phyloP scores from a whole-genome alignment of 1,139 yeast species.

The Zygosaccharomyces pseudobailii region DNA sequence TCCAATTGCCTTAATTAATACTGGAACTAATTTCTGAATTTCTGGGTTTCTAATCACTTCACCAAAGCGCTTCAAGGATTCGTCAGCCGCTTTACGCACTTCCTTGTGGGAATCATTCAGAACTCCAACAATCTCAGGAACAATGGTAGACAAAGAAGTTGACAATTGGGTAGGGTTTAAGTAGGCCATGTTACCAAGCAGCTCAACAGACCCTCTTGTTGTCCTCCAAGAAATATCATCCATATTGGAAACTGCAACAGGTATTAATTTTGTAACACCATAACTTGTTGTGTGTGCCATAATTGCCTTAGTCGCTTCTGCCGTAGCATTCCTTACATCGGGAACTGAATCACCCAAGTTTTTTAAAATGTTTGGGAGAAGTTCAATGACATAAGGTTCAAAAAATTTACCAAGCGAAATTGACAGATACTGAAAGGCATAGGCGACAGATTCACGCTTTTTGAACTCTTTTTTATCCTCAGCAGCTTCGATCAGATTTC shows the following conservation, averaged over 20 bases:
- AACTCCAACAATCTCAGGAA: conserved; percentile 95
- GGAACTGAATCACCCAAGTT: conserved; percentile 79
- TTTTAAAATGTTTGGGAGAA: conserved; percentile 73
- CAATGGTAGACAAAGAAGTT: conserved; percentile 78
- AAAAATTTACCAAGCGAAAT: conserved; percentile 67
- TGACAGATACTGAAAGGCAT: conserved; percentile 81
- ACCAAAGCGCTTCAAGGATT: conserved; percentile 83
- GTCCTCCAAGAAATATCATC: conserved; percentile 95
- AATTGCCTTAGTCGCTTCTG: conserved; percentile 77
- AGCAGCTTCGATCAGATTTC: conserved; percentile 75
- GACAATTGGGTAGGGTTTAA: conserved; percentile 93
- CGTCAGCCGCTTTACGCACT: conserved; percentile 92
- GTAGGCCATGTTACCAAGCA: conserved; percentile 96
- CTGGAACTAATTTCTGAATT: conserved; percentile 87
- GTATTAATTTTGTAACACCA: conserved; percentile 89
- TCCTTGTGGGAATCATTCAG: conserved; percentile 94
- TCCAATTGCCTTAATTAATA: conserved; percentile 84
- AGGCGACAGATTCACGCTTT: conserved; percentile 83
- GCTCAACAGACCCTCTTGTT: conserved; percentile 93
- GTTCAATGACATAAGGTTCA: conserved; percentile 91
- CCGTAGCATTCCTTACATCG: conserved; percentile 88
- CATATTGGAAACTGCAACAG: conserved; percentile 78
- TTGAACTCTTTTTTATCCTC: conserved; percentile 77
- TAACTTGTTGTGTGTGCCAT: conserved; percentile 90
- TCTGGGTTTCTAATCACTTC: conserved; percentile 97